These are phyloP conservation scores for Tremellales sp. DNA, from an alignment of 1,284 basidiomycete species.

Conservation along the genomic window DNA sequence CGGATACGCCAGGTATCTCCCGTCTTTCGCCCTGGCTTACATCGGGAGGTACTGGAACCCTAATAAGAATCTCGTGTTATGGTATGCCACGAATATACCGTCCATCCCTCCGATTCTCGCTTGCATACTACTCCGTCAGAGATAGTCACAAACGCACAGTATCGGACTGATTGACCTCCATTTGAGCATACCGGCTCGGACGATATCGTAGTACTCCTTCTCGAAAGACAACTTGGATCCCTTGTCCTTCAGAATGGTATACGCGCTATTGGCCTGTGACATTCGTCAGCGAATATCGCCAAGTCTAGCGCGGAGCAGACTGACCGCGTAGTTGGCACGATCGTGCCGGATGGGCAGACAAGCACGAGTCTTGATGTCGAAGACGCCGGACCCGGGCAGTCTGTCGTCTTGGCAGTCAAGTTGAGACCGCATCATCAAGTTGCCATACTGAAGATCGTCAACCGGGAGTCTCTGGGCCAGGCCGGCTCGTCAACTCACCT, in stretches of 20 bases:
- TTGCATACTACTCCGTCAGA: constrained; percentile 64
- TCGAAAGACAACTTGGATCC: constrained; percentile 75
- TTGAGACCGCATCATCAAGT: constrained; percentile 90
- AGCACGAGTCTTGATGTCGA: constrained; percentile 94
- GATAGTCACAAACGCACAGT: neutral
- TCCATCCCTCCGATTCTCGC: constrained; percentile 97
- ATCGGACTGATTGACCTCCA: constrained; percentile 61
- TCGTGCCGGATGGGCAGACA: constrained; percentile 81
- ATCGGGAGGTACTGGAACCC: constrained; percentile 93
- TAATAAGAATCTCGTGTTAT: constrained; percentile 83
- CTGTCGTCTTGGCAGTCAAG: constrained; percentile 79
- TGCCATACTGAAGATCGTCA: constrained; percentile 56
- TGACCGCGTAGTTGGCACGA: constrained; percentile 73
- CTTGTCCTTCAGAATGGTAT: constrained; percentile 61
- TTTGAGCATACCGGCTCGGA: constrained; percentile 90
- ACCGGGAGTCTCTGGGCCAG: neutral
- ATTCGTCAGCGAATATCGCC: neutral
- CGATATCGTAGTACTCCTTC: constrained; percentile 82
- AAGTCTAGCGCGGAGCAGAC: constrained; percentile 13
- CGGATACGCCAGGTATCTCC: neutral
- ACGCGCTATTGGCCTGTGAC: constrained; percentile 58
- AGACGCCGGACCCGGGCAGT: constrained; percentile 83
- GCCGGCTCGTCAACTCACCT: constrained; percentile 52
- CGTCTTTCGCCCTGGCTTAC: constrained; percentile 2
- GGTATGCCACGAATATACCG: constrained; percentile 90